Conservation (phyloP, 352 stramenopile species). For the Pythium guiyangense region DNA sequence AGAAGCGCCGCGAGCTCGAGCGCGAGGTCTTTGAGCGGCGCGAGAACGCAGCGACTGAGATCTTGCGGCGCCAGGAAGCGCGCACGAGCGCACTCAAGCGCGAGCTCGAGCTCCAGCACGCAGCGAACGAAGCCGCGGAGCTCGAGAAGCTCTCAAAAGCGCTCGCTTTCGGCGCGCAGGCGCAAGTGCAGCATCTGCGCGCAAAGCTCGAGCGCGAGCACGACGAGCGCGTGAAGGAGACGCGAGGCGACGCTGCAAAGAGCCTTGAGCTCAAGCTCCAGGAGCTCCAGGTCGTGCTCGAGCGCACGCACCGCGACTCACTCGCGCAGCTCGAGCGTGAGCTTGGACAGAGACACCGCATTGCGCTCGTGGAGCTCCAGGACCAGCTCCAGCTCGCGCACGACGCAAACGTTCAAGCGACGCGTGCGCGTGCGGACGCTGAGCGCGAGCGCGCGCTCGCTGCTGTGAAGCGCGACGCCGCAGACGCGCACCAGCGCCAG, state of each 20-base stretch:
- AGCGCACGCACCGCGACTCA: conserved; percentile 28
- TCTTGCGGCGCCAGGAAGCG: conserved; percentile 41
- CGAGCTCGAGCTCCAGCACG: conserved; percentile 32
- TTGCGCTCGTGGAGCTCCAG: conserved; percentile 47
- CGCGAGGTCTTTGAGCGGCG: conserved; percentile 35
- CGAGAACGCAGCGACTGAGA: conserved; percentile 25
- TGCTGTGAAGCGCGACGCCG: conserved; percentile 20
- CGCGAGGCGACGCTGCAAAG: conserved; percentile 19
- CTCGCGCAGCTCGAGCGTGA: conserved; percentile 29
- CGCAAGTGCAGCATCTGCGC: conserved; percentile 53
- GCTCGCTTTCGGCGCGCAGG: conserved; percentile 52
- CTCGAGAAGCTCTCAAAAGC: conserved; percentile 58
- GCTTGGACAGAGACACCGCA: conserved; percentile 38
- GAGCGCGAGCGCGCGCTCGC: conserved; percentile 16
- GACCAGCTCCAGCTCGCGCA: conserved; percentile 35
- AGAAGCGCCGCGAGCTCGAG: conserved; percentile 41
- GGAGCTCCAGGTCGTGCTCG: conserved; percentile 40
- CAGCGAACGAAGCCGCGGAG: conserved; percentile 34
- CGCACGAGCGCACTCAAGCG: conserved; percentile 35
- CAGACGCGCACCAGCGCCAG: conserved; percentile 27
- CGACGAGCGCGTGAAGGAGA: conserved; percentile 26
- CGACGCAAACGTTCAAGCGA: conserved; percentile 15
- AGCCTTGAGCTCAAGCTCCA: conserved; percentile 30
- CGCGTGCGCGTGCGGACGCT: conserved; percentile 22
- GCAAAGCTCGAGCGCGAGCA: conserved; percentile 35